These are phyloP conservation scores for Xylaria sp. DNA, from an alignment of 2,329 filamentous ascomycete species.

Conservation along the genomic window DNA sequence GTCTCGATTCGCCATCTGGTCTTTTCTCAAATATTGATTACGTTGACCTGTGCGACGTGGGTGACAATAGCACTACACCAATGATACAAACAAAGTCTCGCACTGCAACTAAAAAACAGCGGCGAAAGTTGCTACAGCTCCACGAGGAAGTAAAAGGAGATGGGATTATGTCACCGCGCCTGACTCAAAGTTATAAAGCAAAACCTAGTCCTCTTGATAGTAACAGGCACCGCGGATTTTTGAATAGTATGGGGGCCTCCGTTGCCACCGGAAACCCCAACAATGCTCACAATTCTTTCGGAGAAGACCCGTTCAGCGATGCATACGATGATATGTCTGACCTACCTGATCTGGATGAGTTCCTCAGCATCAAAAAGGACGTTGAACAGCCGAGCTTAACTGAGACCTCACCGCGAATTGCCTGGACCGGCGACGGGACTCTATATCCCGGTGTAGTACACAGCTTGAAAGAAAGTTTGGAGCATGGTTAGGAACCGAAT, in stretches of 20 bases:
- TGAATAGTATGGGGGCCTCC: background rate
- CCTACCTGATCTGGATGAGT: conserved; percentile 41
- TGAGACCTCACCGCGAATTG: conserved; percentile 16
- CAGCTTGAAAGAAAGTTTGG: conserved; percentile 45
- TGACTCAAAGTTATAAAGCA: conserved; percentile 27
- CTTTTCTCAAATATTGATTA: conserved; percentile 42
- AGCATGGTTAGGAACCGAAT: conserved; percentile 45
- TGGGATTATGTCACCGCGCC: conserved; percentile 14
- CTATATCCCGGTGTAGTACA: conserved; percentile 45
- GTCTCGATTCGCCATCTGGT: conserved; percentile 5
- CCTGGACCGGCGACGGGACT: conserved; percentile 40
- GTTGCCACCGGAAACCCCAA: background rate
- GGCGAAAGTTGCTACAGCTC: conserved; percentile 24
- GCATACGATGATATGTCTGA: conserved; percentile 37
- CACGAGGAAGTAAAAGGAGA: conserved; percentile 32
- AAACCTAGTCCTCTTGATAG: background rate
- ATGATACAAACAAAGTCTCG: background rate
- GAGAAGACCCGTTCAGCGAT: conserved; percentile 22
- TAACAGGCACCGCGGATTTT: background rate
- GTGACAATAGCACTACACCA: conserved; percentile 29
- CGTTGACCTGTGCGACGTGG: conserved; percentile 42
- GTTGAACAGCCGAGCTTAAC: background rate
- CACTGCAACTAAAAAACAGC: conserved; percentile 6
- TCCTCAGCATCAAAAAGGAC: conserved; percentile 28
- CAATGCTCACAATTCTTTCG: background rate